phyloP scores from a whole-genome alignment of 345 rosid species.

The Rhodamnia rubescens region DNA sequence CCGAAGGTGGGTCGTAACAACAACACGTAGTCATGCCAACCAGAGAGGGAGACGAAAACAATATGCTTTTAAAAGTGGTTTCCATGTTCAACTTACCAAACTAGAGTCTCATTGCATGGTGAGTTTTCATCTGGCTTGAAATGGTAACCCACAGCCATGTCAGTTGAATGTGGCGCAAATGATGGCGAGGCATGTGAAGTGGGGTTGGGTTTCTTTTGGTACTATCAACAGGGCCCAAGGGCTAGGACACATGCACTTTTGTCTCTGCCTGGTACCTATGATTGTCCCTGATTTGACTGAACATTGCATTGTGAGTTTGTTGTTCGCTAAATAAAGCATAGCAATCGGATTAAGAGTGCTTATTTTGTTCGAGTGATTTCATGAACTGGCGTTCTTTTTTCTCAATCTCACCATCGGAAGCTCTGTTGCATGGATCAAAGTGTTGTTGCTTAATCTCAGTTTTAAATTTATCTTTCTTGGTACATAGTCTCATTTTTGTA shows the following conservation, averaged over 20 bases:
- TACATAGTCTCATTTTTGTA: not conserved
- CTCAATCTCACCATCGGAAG: not conserved
- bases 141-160: not conserved
- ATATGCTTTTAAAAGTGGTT: not conserved
- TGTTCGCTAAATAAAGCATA: not conserved
- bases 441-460: not conserved
- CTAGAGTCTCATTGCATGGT: not conserved
- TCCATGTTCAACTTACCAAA: not conserved
- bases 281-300: not conserved
- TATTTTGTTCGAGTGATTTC: not conserved
- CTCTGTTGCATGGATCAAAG: not conserved
- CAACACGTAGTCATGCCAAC: not conserved
- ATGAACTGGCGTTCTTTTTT: not conserved
- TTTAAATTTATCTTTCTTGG: not conserved
- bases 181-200: constrained; percentile 8
- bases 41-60: not conserved
- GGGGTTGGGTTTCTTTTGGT: not conserved
- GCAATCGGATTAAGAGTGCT: not conserved
- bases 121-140: not conserved
- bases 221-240: not conserved
- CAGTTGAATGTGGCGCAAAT: not conserved
- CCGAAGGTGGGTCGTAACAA: too few species aligned
- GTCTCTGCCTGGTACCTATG: not conserved
- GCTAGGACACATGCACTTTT: not conserved
- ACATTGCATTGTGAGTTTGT: not conserved